Base-by-base conservation (phyloP, 352 stramenopile species). In the Phytophthora hybrid region DNA sequence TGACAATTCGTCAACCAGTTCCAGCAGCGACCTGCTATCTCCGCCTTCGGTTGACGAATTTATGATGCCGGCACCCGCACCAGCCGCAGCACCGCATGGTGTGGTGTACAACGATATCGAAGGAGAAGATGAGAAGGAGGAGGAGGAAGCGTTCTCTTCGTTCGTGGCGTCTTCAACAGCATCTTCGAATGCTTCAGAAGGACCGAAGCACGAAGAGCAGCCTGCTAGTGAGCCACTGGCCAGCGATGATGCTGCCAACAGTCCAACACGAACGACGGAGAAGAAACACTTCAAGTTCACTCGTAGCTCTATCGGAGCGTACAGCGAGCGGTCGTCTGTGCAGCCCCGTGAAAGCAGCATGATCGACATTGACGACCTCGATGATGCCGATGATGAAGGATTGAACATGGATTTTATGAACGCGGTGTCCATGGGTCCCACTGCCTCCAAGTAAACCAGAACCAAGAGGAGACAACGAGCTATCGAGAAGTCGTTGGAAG, bases 361-460 rank as follows among this genome's bases (percentile, higher is more conserved):
- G 59, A 78, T 78, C 37, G 69, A 75, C 19, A 78, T 76, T 44
- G 73, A 82, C 53, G 73, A 64, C 21, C 51, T 69, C 16, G 74
- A 85, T 6, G 78, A 82, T n/a, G 71, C 70, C 0, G 76, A 87
- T 11, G 83, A 90, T 4, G 83, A 88, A 19, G 77, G 90, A 10
- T 73, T 96, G 57, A 94, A 96, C 82, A 81, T 96, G 79, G 87
- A 94, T 78, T 96, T 96, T 70, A 78, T 96, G 74, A 80, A 80
- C 51, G 82, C 64, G 41, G 70, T 88, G 26, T 78, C 67, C 21
- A 56, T 84, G 44, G 76, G 70, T 14, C 23, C 67, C 37, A 73
- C 32, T 23, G 8, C 66, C 7, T 57, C 78, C 31, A 67, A 78
- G 41, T 76, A 72, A 76, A 41, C 21, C 31, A 39, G 49, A 57